phyloP scores from a whole-genome alignment of 805 yeast species.

The Saccharomycopsis javanensis region DNA sequence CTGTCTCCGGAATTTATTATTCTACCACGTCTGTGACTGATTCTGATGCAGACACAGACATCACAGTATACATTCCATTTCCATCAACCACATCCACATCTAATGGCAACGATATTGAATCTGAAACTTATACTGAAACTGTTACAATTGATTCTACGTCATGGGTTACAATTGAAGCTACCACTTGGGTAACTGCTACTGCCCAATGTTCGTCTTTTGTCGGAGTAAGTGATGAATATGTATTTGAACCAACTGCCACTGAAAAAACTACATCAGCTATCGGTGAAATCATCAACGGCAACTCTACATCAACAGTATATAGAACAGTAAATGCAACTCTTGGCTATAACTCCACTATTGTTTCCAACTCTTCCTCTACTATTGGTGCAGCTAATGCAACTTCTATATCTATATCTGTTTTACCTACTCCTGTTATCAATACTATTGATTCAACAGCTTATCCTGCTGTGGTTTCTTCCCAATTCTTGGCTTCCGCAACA shows the following conservation, averaged over 20 bases:
- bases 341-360: constrained; percentile 3
- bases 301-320: constrained; percentile 5
- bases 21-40: constrained; percentile 17
- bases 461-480: neutral
- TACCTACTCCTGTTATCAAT: neutral
- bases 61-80: constrained; percentile 17
- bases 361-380: neutral
- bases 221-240: neutral
- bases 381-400: neutral
- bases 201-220: neutral
- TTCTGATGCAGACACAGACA: constrained; percentile 12
- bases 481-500: neutral
- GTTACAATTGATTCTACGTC: constrained; percentile 4
- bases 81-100: constrained; percentile 7
- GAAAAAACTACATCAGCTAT: constrained; percentile 8
- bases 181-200: neutral
- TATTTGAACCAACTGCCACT: neutral
- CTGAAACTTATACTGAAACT: constrained; percentile 1
- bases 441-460: neutral
- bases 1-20: constrained; percentile 17
- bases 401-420: neutral
- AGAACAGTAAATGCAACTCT: constrained; percentile 9
- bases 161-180: neutral
- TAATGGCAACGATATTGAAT: no score
- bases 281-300: constrained; percentile 9